Conservation (phyloP, 2,329 filamentous ascomycete genomes). For the Dryadomyces sulphureus region DNA sequence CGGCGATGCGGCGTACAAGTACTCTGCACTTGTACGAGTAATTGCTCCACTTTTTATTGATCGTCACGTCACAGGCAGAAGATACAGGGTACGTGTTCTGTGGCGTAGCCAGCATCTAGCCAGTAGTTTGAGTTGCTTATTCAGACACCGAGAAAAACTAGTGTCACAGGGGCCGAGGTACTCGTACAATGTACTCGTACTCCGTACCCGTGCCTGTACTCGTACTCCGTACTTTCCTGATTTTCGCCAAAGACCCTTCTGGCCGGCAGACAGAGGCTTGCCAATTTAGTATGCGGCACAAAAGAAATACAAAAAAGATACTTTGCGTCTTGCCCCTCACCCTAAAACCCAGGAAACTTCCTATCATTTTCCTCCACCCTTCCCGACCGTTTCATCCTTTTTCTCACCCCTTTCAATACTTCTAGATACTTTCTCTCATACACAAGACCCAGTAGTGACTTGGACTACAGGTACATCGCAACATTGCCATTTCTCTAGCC, state of each 20-base stretch:
- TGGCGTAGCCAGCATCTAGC: not conserved
- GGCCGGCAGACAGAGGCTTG: not conserved
- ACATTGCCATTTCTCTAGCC: conserved; percentile 4
- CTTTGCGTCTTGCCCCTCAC: conserved; percentile 1
- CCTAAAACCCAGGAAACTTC: conserved; percentile 3
- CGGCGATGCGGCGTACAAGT: too few relatives aligned
- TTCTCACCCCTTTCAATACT: conserved; percentile 1
- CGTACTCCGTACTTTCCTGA: not conserved
- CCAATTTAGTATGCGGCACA: not conserved
- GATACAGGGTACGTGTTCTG: not conserved
- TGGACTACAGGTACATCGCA: conserved; percentile 7
- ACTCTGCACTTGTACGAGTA: too few relatives aligned
- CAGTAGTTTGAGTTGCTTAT: not conserved
- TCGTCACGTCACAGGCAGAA: too few relatives aligned
- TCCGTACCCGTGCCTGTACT: too few relatives aligned
- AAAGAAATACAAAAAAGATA: conserved; percentile 1
- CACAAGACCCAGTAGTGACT: conserved; percentile 8
- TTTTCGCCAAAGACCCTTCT: not conserved
- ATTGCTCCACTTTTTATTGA: too few relatives aligned
- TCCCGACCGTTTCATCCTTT: conserved; percentile 4
- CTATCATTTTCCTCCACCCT: conserved; percentile 2
- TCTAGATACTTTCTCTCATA: conserved; percentile 1
- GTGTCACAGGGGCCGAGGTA: not conserved
- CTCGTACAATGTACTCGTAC: too few relatives aligned
- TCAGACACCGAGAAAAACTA: not conserved